These are phyloP conservation scores for Cadophora sp. DNA, from an alignment of 2,329 filamentous ascomycete genomes.

Conservation along the genomic window DNA sequence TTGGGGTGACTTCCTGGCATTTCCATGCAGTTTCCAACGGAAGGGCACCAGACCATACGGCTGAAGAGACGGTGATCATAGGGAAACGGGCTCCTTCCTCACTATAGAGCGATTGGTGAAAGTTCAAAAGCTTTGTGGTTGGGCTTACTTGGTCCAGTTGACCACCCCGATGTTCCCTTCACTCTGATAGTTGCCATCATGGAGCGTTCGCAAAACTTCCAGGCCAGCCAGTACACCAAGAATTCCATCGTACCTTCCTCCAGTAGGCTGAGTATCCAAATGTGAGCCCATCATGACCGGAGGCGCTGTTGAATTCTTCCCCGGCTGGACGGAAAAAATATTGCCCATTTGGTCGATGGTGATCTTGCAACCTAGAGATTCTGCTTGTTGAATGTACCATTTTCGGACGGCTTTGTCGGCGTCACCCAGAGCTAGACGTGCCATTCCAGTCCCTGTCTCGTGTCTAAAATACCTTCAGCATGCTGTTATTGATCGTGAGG, in stretches of 20 bases:
- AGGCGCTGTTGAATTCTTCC: conserved; percentile 57
- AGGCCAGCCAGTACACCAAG: conserved; percentile 74
- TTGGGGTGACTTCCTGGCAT: conserved; percentile 51
- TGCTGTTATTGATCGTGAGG: neutral
- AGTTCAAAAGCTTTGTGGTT: conserved; percentile 55
- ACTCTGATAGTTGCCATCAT: conserved; percentile 71
- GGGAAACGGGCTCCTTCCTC: conserved; percentile 61
- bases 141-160: conserved; percentile 60
- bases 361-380: conserved; percentile 65
- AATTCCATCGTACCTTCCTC: conserved; percentile 75
- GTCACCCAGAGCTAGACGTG: conserved; percentile 59
- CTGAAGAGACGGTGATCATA: conserved; percentile 73
- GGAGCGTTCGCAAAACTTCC: conserved; percentile 71
- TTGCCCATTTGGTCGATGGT: conserved; percentile 76
- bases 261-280: conserved; percentile 64
- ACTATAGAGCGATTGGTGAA: no score
- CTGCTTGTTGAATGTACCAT: conserved; percentile 74
- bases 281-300: conserved; percentile 75
- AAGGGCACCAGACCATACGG: conserved; percentile 67
- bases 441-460: conserved; percentile 11
- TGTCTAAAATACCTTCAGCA: neutral
- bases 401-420: conserved; percentile 73
- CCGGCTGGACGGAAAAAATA: conserved; percentile 74
- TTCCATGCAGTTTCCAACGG: conserved; percentile 55
- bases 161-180: conserved; percentile 65